Conservation (phyloP, 441 rosid genomes). For the Raphanus hybrid region DNA sequence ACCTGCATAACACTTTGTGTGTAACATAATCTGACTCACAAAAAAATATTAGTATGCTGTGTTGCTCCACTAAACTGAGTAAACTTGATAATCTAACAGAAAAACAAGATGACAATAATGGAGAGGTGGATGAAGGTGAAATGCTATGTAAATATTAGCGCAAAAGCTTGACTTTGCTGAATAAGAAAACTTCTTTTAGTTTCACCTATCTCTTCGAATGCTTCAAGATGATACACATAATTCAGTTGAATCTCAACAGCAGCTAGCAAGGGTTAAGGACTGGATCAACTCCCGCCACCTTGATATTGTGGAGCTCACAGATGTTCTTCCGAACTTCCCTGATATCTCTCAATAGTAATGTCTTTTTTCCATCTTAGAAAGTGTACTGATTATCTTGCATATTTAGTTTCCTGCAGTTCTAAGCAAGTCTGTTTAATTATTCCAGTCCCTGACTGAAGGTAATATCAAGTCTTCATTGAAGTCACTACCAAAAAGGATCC, state of each 20-base stretch:
- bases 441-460: conserved; percentile 90
- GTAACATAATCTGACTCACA: not conserved
- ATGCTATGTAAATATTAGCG: not conserved
- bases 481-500: conserved; percentile 19
- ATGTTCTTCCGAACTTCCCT: conserved; percentile 78
- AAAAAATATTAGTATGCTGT: conserved; percentile 8
- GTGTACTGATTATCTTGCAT: conserved; percentile 7
- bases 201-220: conserved; percentile 14
- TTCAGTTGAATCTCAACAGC: conserved; percentile 79
- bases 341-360: conserved; percentile 73
- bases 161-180: not conserved
- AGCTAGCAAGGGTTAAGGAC: conserved; percentile 74
- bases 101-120: conserved; percentile 58
- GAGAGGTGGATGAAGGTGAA: conserved; percentile 70
- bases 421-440: conserved; percentile 13
- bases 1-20: no score
- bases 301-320: conserved; percentile 64
- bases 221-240: conserved; percentile 78
- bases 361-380: conserved; percentile 13
- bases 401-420: conserved; percentile 2
- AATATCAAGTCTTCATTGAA: conserved; percentile 33
- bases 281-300: conserved; percentile 70
- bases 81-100: conserved; percentile 51
- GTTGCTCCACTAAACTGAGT: conserved; percentile 29
- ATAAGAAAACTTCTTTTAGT: conserved; percentile 13